Evolutionary conservation across 345 rosid genomes (phyloP).

Genomic region (Trapa incisa): DNA sequence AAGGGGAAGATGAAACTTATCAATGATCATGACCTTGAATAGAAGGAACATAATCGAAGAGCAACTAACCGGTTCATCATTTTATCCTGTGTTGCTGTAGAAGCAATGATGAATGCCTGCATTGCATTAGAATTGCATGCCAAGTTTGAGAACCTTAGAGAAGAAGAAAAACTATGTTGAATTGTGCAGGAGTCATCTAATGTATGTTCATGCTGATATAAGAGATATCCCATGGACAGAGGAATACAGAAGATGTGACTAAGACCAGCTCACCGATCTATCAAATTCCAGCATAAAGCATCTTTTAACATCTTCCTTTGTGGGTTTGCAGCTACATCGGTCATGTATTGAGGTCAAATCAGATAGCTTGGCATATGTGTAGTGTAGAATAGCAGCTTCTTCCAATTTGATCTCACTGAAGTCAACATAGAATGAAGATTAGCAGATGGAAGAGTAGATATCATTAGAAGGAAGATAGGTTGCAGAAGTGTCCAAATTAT

Average conservation of each 20-base stretch:
- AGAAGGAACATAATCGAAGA: conserved; percentile 5
- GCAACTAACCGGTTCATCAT: conserved; percentile 69
- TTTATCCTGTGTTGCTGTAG: conserved; percentile 88
- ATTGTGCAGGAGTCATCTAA: background rate
- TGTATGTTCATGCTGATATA: background rate
- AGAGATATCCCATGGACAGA: background rate
- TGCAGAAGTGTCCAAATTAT: background rate
- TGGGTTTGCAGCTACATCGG: conserved; percentile 96
- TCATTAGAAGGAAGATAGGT: background rate
- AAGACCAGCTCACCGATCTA: conserved; percentile 58
- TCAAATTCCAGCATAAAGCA: conserved; percentile 98
- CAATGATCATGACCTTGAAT: background rate
- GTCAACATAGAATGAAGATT: background rate
- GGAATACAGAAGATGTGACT: conserved; percentile 1
- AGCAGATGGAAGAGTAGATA: background rate
- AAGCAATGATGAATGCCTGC: conserved; percentile 97
- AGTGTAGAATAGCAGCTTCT: conserved; percentile 91
- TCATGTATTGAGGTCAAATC: conserved; percentile 90
- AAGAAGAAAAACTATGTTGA: background rate
- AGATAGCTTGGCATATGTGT: conserved; percentile 82
- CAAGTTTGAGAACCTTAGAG: conserved; percentile 3
- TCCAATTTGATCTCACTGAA: conserved; percentile 77
- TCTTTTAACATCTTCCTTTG: conserved; percentile 90
- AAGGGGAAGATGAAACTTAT: background rate
- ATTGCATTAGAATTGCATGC: conserved; percentile 8